Conservation (phyloP, 176 grass and related monocot species). For the maize (Zea mays) region Zm-B73-REFERENCE-NAM-5.0 NC_050096.1:254179001-254179500, state of each 20-base stretch:
- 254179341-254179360: no score
- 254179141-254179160: slow-evolving; percentile 73
- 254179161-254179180: slow-evolving; percentile 81
- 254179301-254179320: background rate
- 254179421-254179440: background rate
- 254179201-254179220: slow-evolving; percentile 54
- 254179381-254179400: background rate
- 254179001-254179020: slow-evolving; percentile 51
- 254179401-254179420: background rate
- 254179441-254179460: no score
- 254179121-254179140: slow-evolving; percentile 37
- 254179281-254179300: background rate
- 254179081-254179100: slow-evolving; percentile 55
- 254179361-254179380: no score
- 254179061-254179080: slow-evolving; percentile 66
- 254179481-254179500: no score
- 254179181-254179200: slow-evolving; percentile 43
- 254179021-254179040: slow-evolving; percentile 23
- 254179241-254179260: background rate
- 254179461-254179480: no score
- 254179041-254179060: slow-evolving; percentile 85
- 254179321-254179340: no score
- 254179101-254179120: slow-evolving; percentile 32
- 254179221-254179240: background rate
- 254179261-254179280: background rate